Percentiles rank a stretch among this genome's conserved stretches.
Conservation (phyloP, 352 stramenopile species). For the Pythium phragmitis region DNA sequence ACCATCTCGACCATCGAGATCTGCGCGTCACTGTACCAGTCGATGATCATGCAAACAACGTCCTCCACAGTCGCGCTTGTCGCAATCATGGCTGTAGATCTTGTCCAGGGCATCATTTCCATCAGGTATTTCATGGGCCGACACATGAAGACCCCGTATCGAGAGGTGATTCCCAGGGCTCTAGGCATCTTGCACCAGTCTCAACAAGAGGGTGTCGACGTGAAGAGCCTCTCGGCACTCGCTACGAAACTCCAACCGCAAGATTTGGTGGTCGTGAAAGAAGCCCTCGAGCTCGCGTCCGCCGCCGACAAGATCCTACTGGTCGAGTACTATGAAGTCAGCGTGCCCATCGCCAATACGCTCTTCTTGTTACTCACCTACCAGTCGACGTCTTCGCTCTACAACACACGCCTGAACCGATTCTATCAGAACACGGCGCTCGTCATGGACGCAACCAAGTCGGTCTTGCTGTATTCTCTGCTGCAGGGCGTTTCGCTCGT, state of each 20-base stretch:
- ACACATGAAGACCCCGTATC: slow-evolving; percentile 2
- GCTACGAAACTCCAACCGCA: neutral
- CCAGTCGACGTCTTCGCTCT: slow-evolving; percentile 13
- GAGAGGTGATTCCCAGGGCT: slow-evolving; percentile 6
- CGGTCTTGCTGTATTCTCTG: slow-evolving; percentile 21
- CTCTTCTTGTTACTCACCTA: slow-evolving; percentile 18
- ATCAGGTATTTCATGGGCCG: slow-evolving; percentile 23
- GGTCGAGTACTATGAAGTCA: slow-evolving; percentile 28
- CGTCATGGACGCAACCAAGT: slow-evolving; percentile 9
- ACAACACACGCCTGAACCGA: slow-evolving; percentile 22
- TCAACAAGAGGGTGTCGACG: neutral
- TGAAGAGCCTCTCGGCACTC: neutral
- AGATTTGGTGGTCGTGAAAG: neutral
- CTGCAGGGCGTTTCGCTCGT: slow-evolving; percentile 20
- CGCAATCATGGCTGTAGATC: slow-evolving; percentile 24
- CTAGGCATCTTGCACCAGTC: neutral
- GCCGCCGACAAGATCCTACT: slow-evolving; percentile 12
- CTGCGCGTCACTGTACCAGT: slow-evolving; percentile 27
- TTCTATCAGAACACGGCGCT: slow-evolving; percentile 18
- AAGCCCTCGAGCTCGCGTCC: slow-evolving; percentile 15
- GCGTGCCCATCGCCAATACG: slow-evolving; percentile 13
- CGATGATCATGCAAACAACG: slow-evolving; percentile 23
- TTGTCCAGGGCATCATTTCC: slow-evolving; percentile 16
- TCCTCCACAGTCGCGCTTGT: slow-evolving; percentile 6
- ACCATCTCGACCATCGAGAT: slow-evolving; percentile 25